Evolutionary conservation across 2,329 filamentous ascomycete species (phyloP).

Genomic region (Chaetomium sp.): DNA sequence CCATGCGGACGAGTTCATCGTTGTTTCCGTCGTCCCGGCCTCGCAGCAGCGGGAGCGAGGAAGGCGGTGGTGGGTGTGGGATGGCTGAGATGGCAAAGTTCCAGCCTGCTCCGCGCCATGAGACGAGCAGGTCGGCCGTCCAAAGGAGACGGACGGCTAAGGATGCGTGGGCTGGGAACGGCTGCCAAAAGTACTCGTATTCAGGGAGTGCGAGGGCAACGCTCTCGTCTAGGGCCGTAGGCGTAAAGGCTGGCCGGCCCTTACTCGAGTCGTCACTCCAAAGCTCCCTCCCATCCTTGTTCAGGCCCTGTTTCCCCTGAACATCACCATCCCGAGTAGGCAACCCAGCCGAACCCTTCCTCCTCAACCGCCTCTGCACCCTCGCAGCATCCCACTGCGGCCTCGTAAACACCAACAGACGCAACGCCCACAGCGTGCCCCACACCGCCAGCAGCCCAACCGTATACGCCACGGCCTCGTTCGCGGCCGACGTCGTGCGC

Average conservation of each 20-base stretch:
- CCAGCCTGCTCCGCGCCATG: constrained; percentile 50
- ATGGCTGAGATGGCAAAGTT: constrained; percentile 27
- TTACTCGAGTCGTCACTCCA: background rate
- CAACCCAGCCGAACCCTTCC: too few species aligned
- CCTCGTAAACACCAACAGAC: constrained; percentile 46
- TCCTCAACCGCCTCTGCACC: constrained; percentile 32
- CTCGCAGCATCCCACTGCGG: constrained; percentile 53
- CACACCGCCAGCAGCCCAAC: constrained; percentile 45
- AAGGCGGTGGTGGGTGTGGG: constrained; percentile 41
- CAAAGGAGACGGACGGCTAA: constrained; percentile 48
- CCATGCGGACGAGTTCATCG: constrained; percentile 31
- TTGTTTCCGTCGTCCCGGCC: background rate
- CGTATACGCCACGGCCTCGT: constrained; percentile 45
- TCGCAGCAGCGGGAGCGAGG: background rate
- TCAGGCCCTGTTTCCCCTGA: background rate
- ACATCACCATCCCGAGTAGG: too few species aligned
- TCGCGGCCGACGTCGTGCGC: constrained; percentile 41
- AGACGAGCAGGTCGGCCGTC: constrained; percentile 48
- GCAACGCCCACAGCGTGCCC: constrained; percentile 43
- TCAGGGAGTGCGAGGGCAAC: constrained; percentile 24
- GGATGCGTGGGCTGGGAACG: constrained; percentile 45
- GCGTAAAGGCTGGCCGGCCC: too few species aligned
- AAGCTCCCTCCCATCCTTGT: background rate
- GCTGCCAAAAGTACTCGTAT: constrained; percentile 54
- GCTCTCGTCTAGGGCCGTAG: constrained; percentile 21